Conservation (phyloP, 352 stramenopile genomes). For the Phytophthora fragariaefolia region DNA sequence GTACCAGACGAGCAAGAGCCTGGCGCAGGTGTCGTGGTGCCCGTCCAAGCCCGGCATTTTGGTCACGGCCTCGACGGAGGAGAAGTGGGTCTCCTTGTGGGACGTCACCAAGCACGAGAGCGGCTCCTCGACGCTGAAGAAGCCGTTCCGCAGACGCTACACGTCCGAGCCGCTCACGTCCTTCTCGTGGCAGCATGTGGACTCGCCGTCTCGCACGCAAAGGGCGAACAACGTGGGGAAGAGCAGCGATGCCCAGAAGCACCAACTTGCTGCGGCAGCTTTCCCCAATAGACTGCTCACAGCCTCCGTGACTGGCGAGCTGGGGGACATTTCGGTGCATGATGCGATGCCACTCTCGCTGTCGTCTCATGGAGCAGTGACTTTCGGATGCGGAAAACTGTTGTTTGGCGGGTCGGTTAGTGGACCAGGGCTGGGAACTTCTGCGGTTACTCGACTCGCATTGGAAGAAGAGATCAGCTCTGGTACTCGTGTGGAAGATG, state of each 20-base stretch:
- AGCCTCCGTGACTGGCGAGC: constrained; percentile 69
- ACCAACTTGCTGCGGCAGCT: constrained; percentile 53
- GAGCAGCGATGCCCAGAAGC: constrained; percentile 37
- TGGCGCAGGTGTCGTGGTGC: constrained; percentile 85
- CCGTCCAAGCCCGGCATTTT: constrained; percentile 83
- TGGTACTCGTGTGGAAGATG: constrained; percentile 45
- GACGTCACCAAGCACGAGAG: constrained; percentile 73
- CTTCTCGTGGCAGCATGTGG: constrained; percentile 85
- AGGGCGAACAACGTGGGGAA: constrained; percentile 28
- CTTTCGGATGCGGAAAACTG: constrained; percentile 78
- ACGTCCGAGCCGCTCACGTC: constrained; percentile 76
- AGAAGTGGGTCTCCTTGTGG: constrained; percentile 88
- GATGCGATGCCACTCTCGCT: constrained; percentile 86
- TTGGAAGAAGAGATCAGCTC: constrained; percentile 41
- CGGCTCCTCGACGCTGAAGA: constrained; percentile 58
- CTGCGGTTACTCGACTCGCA: constrained; percentile 43
- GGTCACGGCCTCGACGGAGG: constrained; percentile 75
- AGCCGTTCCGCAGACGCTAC: constrained; percentile 80
- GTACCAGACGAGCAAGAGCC: constrained; percentile 73
- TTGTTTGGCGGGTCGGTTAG: constrained; percentile 62
- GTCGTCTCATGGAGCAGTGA: constrained; percentile 69
- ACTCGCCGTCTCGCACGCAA: constrained; percentile 28
- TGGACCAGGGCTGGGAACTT: constrained; percentile 40
- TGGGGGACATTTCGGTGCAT: constrained; percentile 90
- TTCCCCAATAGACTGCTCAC: constrained; percentile 87